Percentiles rank a stretch among this genome's conserved stretches.
Evolutionary conservation across 73 alveolate genomes (phyloP).

Genomic region (Paramecium biaurelia): DNA sequence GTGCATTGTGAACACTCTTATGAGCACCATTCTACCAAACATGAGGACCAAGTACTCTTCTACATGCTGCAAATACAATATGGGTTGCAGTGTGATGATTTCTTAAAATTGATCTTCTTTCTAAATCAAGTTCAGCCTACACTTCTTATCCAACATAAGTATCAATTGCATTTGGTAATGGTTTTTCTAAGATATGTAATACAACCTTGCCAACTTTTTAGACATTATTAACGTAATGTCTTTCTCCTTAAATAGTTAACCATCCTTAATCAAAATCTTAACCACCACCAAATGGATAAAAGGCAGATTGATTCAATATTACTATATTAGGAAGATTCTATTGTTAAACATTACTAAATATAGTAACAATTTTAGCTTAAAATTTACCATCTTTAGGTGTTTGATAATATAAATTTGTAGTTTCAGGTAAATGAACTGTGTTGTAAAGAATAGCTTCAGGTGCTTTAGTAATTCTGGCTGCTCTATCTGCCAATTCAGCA

Average conservation of each 20-base stretch:
- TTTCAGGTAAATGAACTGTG: constrained; percentile 92
- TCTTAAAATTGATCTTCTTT: constrained; percentile 92
- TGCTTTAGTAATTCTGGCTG: constrained; percentile 91
- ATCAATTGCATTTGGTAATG: constrained; percentile 79
- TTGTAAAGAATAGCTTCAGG: constrained; percentile 92
- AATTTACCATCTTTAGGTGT: constrained; percentile 85
- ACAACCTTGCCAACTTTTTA: constrained; percentile 96
- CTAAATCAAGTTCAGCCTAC: constrained; percentile 79
- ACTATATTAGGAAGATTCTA: constrained; percentile 83
- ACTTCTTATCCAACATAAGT: constrained; percentile 82
- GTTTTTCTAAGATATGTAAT: constrained; percentile 89
- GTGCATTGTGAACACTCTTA: constrained; percentile 95
- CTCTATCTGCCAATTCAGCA: constrained; percentile 89
- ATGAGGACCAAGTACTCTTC: constrained; percentile 98
- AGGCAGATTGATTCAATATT: constrained; percentile 88
- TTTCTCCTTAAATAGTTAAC: constrained; percentile 70
- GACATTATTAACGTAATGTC: constrained; percentile 84
- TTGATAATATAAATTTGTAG: constrained; percentile 87
- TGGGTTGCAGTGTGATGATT: constrained; percentile 98
- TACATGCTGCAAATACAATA: constrained; percentile 95
- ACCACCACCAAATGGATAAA: constrained; percentile 99
- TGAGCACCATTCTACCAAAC: constrained; percentile 99
- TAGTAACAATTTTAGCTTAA: constrained; percentile 84
- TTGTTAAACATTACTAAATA: constrained; percentile 87
- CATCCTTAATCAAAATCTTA: constrained; percentile 92